Base-by-base conservation (phyloP, 2,329 filamentous ascomycete species). In the Cladophialophora psammophila region DNA sequence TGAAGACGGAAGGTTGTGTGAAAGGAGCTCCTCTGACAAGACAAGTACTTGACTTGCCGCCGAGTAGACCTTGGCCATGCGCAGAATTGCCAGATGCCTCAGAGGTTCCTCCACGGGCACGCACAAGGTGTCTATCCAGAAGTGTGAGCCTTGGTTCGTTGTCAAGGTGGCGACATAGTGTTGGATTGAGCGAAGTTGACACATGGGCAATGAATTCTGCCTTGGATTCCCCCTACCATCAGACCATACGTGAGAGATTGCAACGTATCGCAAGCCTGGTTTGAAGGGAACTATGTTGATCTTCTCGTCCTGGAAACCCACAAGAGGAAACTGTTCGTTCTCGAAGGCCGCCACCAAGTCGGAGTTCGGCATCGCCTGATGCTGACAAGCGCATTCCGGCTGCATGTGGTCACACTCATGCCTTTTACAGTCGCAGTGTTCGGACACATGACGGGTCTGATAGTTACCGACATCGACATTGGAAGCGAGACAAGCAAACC, bases 121-220 rank as follows among this genome's bases (percentile, higher is more conserved):
- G 50, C 50, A 53, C 32, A 53, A n/a, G 20, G 50, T 53, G 50
- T 53, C 50, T 31, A 53, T 53, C 50, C 50, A 53, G 32, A 53
- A 53, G 32, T 2, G 38, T 13, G 38, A 40, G 10, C 38, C 10
- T 40, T 40, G 38, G 15, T 13, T 40, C 38, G 12, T 13, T 5
- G 38, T 40, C 38, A 40, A 13, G 9, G 38, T 4, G 12, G 13
- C 13, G 8, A 40, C 38, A 40, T 40, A 40, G 10, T 40, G 38
- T 40, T 40, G 38, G 38, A 40, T 40, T 5, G 38, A 40, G 13
- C 38, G 38, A 40, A 40, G 38, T 40, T 40, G 38, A 13, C 38
- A 40, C 13, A 40, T 13, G 38, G 38, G 38, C 10, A 40, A 40
- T 10, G 38, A 40, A 40, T 40, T 40, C 38, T 40, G 38, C 13